Conservation (phyloP, 306 rosid species). For the Vigna reflexopilosa region DNA sequence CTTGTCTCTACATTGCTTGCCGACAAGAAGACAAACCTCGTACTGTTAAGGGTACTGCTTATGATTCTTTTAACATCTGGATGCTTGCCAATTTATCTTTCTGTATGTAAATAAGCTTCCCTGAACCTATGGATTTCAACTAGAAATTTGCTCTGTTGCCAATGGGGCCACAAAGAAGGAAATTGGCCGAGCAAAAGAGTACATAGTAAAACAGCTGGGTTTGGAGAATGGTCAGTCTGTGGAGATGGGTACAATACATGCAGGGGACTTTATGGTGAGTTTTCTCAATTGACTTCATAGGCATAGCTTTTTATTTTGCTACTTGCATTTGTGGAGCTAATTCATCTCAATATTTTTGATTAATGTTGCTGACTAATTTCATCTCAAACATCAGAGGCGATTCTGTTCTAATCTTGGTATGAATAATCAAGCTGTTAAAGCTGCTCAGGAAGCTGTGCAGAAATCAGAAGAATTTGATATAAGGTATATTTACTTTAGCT, state of each 20-base stretch:
- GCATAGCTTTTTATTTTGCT: slow-evolving; percentile 16
- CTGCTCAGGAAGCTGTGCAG: slow-evolving; percentile 97
- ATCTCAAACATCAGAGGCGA: slow-evolving; percentile 69
- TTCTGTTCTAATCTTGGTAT: slow-evolving; percentile 97
- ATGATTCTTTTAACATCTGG: slow-evolving; percentile 73
- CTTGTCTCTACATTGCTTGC: slow-evolving; percentile 99
- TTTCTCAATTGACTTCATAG: slow-evolving; percentile 21
- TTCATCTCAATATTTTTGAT: slow-evolving; percentile 9
- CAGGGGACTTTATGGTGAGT: slow-evolving; percentile 96
- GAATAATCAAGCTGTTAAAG: slow-evolving; percentile 95
- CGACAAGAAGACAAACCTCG: slow-evolving; percentile 98
- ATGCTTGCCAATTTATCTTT: slow-evolving; percentile 71
- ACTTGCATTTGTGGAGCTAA: slow-evolving; percentile 6
- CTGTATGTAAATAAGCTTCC: slow-evolving; percentile 73
- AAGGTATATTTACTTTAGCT: slow-evolving; percentile 56
- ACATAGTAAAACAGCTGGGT: slow-evolving; percentile 97
- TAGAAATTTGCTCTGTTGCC: slow-evolving; percentile 99
- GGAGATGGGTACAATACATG: slow-evolving; percentile 99
- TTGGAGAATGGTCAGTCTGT: slow-evolving; percentile 93
- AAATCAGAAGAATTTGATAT: slow-evolving; percentile 95
- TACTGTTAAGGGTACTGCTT: slow-evolving; percentile 93
- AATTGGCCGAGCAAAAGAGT: slow-evolving; percentile 99
- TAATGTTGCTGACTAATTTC: slow-evolving; percentile 34
- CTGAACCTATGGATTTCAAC: slow-evolving; percentile 79
- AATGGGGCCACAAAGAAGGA: slow-evolving; percentile 99